Conservation (phyloP, 2,329 filamentous ascomycete species). For the Malbranchea zuffiana region DNA sequence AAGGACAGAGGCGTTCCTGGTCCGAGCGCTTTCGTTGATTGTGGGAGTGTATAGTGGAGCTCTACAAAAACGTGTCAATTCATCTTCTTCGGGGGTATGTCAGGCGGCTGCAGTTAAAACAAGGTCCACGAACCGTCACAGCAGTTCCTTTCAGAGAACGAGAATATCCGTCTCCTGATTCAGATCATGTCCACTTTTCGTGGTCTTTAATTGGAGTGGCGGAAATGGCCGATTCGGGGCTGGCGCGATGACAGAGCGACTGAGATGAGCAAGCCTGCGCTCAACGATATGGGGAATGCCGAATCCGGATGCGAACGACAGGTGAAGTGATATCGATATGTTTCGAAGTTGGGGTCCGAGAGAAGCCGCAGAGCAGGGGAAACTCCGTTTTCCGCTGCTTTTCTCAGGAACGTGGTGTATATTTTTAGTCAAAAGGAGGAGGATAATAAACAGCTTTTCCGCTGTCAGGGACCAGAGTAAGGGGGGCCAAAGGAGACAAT, state of each 20-base stretch:
- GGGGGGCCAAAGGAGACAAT: constrained; percentile 1
- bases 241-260: too few species aligned
- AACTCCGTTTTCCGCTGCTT: constrained; percentile 2
- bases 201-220: too few species aligned
- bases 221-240: neutral
- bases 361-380: neutral
- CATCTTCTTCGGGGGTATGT: neutral
- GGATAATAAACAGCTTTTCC: neutral
- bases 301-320: too few species aligned
- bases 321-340: too few species aligned
- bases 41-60: constrained; percentile 1
- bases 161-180: too few species aligned
- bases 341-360: too few species aligned
- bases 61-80: constrained; percentile 5
- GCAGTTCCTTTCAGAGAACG: too few species aligned
- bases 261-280: too few species aligned
- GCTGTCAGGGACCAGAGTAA: neutral
- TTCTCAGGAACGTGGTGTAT: neutral
- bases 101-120: neutral
- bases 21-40: constrained; percentile 1
- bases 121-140: too few species aligned
- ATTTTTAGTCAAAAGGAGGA: neutral
- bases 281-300: too few species aligned
- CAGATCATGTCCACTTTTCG: too few species aligned
- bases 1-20: neutral